phyloP scores from a whole-genome alignment of 2,329 filamentous ascomycete genomes.

The Hymenoscyphus linearis region DNA sequence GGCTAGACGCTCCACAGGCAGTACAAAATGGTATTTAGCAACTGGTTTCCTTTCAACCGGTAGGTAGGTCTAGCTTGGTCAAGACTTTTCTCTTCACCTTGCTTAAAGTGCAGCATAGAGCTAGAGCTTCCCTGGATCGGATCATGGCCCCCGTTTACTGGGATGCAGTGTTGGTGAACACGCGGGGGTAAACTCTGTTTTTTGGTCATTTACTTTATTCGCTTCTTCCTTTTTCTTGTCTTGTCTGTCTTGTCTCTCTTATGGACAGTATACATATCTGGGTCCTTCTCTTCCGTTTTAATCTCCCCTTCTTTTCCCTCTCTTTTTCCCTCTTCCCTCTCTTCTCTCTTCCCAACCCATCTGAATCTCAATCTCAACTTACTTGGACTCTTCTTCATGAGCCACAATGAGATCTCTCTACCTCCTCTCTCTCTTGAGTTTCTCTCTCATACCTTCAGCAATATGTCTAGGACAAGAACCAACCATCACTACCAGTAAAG shows the following conservation, averaged over 20 bases:
- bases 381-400: not conserved
- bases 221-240: not conserved
- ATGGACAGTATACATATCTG: no score
- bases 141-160: not conserved
- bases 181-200: conserved; percentile 6
- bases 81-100: no score
- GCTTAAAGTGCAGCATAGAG: no score
- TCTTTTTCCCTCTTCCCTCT: not conserved
- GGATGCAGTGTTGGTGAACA: not conserved
- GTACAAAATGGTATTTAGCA: not conserved
- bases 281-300: no score
- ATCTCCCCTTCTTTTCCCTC: not conserved
- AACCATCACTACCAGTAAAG: conserved; percentile 37
- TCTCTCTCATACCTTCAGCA: conserved; percentile 20
- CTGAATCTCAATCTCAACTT: no score
- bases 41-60: conserved; percentile 9
- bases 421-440: not conserved
- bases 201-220: conserved; percentile 2
- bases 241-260: no score
- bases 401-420: not conserved
- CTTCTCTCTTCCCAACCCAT: not conserved
- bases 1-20: not conserved
- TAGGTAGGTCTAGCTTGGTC: not conserved
- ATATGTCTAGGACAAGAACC: conserved; percentile 43
- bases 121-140: not conserved